Conservation (phyloP, 108 stramenopile genomes). For the Pseudonitzschia delicatissima region DNA sequence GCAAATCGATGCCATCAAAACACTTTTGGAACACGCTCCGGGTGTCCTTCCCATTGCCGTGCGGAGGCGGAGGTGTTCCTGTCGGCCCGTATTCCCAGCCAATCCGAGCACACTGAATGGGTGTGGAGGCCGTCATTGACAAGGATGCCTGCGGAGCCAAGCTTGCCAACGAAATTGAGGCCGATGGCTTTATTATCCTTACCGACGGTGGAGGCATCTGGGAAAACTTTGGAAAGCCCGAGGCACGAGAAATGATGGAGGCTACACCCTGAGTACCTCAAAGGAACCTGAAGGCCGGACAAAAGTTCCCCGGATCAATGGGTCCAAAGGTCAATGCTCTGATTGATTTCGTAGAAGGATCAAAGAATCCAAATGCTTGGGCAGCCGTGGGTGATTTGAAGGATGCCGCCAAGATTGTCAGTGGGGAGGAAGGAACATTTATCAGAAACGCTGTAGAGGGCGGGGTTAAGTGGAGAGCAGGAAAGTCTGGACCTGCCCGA, state of each 20-base stretch:
- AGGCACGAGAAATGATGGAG: constrained; percentile 66
- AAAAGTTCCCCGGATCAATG: constrained; percentile 53
- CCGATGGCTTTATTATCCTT: constrained; percentile 79
- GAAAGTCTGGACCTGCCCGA: constrained; percentile 26
- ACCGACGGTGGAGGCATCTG: constrained; percentile 81
- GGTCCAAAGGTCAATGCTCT: constrained; percentile 81
- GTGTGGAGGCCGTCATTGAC: constrained; percentile 81
- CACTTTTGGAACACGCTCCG: constrained; percentile 49
- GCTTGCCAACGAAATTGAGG: constrained; percentile 63
- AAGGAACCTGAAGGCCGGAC: constrained; percentile 40
- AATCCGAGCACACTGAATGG: constrained; percentile 59
- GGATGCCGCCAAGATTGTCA: constrained; percentile 66
- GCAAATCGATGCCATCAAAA: constrained; percentile 71
- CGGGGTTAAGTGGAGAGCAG: constrained; percentile 62
- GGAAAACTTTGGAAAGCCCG: constrained; percentile 80
- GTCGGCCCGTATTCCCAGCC: constrained; percentile 67
- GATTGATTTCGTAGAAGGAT: constrained; percentile 67
- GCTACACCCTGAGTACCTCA: constrained; percentile 73
- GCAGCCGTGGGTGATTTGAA: constrained; percentile 80
- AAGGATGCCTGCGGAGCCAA: constrained; percentile 64
- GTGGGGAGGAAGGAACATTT: constrained; percentile 65
- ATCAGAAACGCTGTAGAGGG: constrained; percentile 53
- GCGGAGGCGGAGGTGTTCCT: constrained; percentile 81
- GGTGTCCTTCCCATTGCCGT: constrained; percentile 66
- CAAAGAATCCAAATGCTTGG: constrained; percentile 49